phyloP scores from a whole-genome alignment of 2,329 filamentous ascomycete genomes.

The Fusarium staphyleae region DNA sequence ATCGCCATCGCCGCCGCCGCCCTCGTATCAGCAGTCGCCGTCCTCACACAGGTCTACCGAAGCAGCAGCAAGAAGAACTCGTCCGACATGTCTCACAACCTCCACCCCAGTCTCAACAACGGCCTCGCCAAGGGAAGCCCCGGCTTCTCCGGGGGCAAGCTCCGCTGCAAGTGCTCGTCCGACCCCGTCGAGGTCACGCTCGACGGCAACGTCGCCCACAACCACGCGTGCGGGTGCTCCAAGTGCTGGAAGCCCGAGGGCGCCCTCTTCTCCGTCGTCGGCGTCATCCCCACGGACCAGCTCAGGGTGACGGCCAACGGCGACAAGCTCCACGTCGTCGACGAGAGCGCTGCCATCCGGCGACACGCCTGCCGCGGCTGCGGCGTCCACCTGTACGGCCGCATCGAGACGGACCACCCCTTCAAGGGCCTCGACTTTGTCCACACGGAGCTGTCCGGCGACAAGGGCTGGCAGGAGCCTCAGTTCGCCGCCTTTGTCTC shows the following conservation, averaged over 20 bases:
- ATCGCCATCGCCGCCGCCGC: constrained; percentile 34
- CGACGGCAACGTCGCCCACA: constrained; percentile 66
- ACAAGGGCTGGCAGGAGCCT: constrained; percentile 73
- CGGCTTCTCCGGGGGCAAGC: constrained; percentile 65
- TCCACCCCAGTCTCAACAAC: constrained; percentile 70
- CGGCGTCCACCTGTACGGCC: constrained; percentile 68
- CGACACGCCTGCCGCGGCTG: constrained; percentile 68
- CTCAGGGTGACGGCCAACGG: constrained; percentile 64
- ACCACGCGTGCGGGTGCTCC: constrained; percentile 75
- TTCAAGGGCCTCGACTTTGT: constrained; percentile 76
- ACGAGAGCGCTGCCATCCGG: constrained; percentile 63
- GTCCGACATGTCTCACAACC: constrained; percentile 38
- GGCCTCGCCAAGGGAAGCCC: constrained; percentile 63
- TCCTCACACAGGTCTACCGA: constrained; percentile 34
- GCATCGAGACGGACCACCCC: constrained; percentile 69
- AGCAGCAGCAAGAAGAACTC: not conserved
- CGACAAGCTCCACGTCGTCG: constrained; percentile 64
- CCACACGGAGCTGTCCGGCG: constrained; percentile 66
- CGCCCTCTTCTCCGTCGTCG: constrained; percentile 70
- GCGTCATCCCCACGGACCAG: constrained; percentile 63
- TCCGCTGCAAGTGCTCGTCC: constrained; percentile 65
- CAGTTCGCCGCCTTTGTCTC: constrained; percentile 74
- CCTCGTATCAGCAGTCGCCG: constrained; percentile 33
- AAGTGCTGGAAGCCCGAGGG: constrained; percentile 75
- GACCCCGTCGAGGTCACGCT: constrained; percentile 66